These are phyloP conservation scores for Lotmaria passim DNA, from an alignment of 208 protist genomes.

Conservation along the genomic window DNA sequence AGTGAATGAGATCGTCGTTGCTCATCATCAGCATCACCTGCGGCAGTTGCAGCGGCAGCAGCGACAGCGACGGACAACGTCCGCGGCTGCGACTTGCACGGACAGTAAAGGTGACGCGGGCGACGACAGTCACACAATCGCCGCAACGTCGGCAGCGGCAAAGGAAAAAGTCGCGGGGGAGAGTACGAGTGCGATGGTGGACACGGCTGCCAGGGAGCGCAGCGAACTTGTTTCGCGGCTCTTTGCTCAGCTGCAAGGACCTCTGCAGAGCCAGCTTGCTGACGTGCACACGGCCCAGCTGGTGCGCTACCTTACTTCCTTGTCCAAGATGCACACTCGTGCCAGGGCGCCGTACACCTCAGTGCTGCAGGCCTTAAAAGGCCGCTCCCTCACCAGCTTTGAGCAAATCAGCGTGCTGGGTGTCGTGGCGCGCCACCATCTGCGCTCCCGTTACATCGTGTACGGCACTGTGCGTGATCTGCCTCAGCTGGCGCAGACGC, in stretches of 20 bases:
- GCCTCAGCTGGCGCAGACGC: conserved; percentile 19
- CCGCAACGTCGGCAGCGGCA: background rate
- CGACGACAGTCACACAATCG: background rate
- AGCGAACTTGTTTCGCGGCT: conserved; percentile 11
- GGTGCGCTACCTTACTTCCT: conserved; percentile 57
- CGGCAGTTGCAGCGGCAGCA: conserved; percentile 7
- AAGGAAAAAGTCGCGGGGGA: background rate
- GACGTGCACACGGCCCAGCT: conserved; percentile 44
- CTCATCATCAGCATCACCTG: background rate
- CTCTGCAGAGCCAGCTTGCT: conserved; percentile 5
- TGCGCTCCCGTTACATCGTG: conserved; percentile 43
- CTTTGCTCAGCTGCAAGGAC: conserved; percentile 13
- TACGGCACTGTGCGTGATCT: conserved; percentile 38
- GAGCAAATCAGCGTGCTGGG: conserved; percentile 53
- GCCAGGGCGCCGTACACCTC: conserved; percentile 45
- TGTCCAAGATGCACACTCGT: conserved; percentile 59
- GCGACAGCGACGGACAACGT: too few species aligned
- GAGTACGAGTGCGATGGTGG: background rate
- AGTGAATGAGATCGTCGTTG: conserved; percentile 49
- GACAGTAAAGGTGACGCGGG: background rate
- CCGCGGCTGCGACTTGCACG: too few species aligned
- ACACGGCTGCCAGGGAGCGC: conserved; percentile 4
- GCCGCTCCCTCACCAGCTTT: conserved; percentile 43
- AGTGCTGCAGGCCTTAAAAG: conserved; percentile 41
- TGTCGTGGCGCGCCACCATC: conserved; percentile 61